Evolutionary conservation across 495 filamentous ascomycete genomes (phyloP).

Genomic region (Elaphomyces granulatus): DNA sequence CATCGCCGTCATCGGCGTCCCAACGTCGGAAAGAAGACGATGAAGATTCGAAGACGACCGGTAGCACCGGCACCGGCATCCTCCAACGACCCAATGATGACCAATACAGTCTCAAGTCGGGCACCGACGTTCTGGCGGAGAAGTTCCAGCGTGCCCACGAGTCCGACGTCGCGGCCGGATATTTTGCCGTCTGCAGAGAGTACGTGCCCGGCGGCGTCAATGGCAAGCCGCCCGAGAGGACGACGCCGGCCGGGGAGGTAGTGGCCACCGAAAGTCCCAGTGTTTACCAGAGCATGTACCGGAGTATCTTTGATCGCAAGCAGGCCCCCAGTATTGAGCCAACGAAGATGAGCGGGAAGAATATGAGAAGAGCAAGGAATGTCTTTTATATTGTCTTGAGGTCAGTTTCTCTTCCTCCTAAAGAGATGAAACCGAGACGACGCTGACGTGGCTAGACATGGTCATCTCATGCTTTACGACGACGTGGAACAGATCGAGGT

Average conservation of each 20-base stretch:
- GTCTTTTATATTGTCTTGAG: slow-evolving; percentile 89
- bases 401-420: slow-evolving; percentile 32
- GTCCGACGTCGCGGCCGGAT: slow-evolving; percentile 77
- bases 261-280: slow-evolving; percentile 66
- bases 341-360: slow-evolving; percentile 38
- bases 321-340: slow-evolving; percentile 38
- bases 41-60: slow-evolving; percentile 25
- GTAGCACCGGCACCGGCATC: slow-evolving; percentile 11
- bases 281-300: slow-evolving; percentile 96
- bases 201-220: slow-evolving; percentile 83
- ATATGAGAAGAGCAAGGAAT: slow-evolving; percentile 61
- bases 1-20: slow-evolving; percentile 22
- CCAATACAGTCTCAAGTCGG: slow-evolving; percentile 33
- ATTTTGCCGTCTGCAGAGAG: slow-evolving; percentile 89
- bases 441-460: slow-evolving; percentile 45
- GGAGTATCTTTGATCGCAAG: slow-evolving; percentile 86
- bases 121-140: slow-evolving; percentile 36
- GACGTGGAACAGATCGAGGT: slow-evolving; percentile 81
- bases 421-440: background rate
- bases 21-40: slow-evolving; percentile 34
- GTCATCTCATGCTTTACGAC: slow-evolving; percentile 95
- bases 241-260: slow-evolving; percentile 61
- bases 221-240: slow-evolving; percentile 77
- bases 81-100: slow-evolving; percentile 29
- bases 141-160: slow-evolving; percentile 46